Evolutionary conservation across 2,329 filamentous ascomycete species (phyloP).

Genomic region (Paecilomyces formosus): DNA sequence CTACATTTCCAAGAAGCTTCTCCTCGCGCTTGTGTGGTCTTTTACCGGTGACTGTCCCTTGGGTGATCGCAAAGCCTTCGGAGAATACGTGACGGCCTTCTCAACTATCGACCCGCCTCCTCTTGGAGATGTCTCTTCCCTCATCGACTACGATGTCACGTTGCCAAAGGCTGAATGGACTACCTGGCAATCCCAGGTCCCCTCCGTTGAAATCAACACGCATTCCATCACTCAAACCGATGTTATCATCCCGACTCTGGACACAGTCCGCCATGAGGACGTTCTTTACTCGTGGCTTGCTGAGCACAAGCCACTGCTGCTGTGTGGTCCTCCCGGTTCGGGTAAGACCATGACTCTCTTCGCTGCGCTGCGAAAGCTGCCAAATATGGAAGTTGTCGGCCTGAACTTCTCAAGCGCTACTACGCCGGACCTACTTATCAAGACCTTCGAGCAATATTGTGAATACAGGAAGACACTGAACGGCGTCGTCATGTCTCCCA

Average conservation of each 20-base stretch:
- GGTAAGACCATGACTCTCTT: constrained; percentile 99
- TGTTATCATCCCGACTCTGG: constrained; percentile 93
- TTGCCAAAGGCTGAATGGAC: constrained; percentile 84
- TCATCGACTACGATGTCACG: constrained; percentile 92
- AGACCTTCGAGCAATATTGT: constrained; percentile 99
- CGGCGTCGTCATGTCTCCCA: constrained; percentile 89
- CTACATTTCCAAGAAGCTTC: constrained; percentile 87
- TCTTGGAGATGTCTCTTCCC: constrained; percentile 67
- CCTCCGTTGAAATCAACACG: constrained; percentile 91
- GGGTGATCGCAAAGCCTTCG: constrained; percentile 77
- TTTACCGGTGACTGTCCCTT: constrained; percentile 92
- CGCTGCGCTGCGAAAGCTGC: constrained; percentile 89
- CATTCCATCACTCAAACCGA: constrained; percentile 98
- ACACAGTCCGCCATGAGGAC: constrained; percentile 96
- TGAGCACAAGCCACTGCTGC: constrained; percentile 91
- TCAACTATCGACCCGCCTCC: constrained; percentile 81
- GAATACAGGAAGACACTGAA: constrained; percentile 99
- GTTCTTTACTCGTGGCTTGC: constrained; percentile 99
- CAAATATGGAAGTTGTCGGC: constrained; percentile 97
- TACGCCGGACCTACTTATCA: constrained; percentile 93
- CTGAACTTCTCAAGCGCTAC: constrained; percentile 99
- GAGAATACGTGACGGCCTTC: constrained; percentile 72
- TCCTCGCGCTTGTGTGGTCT: constrained; percentile 90
- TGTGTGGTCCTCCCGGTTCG: constrained; percentile 95
- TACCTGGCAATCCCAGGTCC: constrained; percentile 91